phyloP scores from a whole-genome alignment of 139 green algal genomes.

The Pleodorina starrii region DNA sequence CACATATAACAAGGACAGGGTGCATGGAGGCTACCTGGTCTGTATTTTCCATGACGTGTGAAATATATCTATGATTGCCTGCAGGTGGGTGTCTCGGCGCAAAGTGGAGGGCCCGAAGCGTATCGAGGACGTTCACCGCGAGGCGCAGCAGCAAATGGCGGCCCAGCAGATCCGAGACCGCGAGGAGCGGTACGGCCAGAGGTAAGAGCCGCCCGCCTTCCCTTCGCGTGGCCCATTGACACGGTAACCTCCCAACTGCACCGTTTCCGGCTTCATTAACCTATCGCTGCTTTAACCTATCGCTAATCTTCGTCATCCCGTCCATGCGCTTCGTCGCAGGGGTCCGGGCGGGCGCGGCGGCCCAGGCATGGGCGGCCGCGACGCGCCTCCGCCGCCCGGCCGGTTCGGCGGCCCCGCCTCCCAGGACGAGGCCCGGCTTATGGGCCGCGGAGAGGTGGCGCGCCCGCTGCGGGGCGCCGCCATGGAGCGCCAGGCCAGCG shows the following conservation, averaged over 20 bases:
- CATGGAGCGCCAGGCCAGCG: slow-evolving; percentile 30
- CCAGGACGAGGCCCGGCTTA: slow-evolving; percentile 37
- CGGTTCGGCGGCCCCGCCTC: background rate
- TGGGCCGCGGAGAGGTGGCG: slow-evolving; percentile 44
- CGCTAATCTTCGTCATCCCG: too few relatives aligned
- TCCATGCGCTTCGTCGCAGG: too few relatives aligned
- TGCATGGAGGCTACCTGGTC: too few relatives aligned
- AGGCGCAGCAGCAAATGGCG: slow-evolving; percentile 55
- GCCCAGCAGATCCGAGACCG: slow-evolving; percentile 45
- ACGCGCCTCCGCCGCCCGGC: slow-evolving; percentile 28
- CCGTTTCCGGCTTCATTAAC: too few relatives aligned
- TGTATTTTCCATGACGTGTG: too few relatives aligned
- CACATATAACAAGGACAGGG: too few relatives aligned
- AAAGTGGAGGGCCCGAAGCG: slow-evolving; percentile 94
- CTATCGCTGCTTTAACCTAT: too few relatives aligned
- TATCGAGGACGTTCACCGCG: slow-evolving; percentile 77
- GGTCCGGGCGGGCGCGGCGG: slow-evolving; percentile 6
- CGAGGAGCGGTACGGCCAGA: slow-evolving; percentile 43
- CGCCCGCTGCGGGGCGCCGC: slow-evolving; percentile 7
- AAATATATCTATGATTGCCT: too few relatives aligned
- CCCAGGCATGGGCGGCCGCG: slow-evolving; percentile 8
- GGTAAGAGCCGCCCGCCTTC: too few relatives aligned
- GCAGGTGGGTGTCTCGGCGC: slow-evolving; percentile 79
- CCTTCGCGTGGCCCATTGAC: too few relatives aligned
- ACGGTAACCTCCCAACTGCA: too few relatives aligned